phyloP scores from a whole-genome alignment of 164 flowering plant genomes.

The Stephania cephalantha region DNA sequence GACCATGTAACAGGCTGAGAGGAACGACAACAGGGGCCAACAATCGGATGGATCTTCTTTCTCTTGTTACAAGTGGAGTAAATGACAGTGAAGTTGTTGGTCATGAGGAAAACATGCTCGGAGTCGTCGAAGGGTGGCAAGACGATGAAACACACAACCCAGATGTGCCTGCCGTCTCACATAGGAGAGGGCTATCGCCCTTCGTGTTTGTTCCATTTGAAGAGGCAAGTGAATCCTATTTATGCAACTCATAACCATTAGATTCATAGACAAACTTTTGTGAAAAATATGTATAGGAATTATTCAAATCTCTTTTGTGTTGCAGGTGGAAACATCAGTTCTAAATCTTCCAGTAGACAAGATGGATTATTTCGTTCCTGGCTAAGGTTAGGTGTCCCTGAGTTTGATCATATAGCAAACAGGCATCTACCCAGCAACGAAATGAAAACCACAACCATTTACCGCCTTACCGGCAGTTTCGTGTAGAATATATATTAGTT shows the following conservation, averaged over 20 bases:
- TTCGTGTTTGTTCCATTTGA: conserved; percentile 92
- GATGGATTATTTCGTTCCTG: conserved; percentile 90
- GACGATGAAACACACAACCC: conserved; percentile 94
- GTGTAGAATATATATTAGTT: no score
- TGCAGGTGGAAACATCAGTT: conserved; percentile 78
- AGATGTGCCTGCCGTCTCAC: conserved; percentile 90
- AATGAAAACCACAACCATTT: neutral
- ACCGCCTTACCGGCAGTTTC: neutral
- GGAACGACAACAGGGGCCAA: conserved; percentile 86
- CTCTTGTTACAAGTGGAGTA: conserved; percentile 88
- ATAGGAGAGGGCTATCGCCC: conserved; percentile 76
- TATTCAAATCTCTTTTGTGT: neutral
- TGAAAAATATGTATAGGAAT: no score
- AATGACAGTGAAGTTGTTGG: conserved; percentile 43
- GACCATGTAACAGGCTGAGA: conserved; percentile 52
- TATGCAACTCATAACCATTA: neutral
- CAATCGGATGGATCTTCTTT: conserved; percentile 80
- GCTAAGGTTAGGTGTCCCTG: conserved; percentile 29
- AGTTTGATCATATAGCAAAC: no score
- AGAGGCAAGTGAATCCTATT: conserved; percentile 41
- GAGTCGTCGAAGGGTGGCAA: conserved; percentile 72
- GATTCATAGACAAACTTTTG: no score
- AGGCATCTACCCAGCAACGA: no score
- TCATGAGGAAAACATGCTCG: conserved; percentile 63
- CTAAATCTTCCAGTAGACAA: conserved; percentile 86